Conservation (phyloP, 2,329 filamentous ascomycete genomes). For the Pseudocercospora crystallina region DNA sequence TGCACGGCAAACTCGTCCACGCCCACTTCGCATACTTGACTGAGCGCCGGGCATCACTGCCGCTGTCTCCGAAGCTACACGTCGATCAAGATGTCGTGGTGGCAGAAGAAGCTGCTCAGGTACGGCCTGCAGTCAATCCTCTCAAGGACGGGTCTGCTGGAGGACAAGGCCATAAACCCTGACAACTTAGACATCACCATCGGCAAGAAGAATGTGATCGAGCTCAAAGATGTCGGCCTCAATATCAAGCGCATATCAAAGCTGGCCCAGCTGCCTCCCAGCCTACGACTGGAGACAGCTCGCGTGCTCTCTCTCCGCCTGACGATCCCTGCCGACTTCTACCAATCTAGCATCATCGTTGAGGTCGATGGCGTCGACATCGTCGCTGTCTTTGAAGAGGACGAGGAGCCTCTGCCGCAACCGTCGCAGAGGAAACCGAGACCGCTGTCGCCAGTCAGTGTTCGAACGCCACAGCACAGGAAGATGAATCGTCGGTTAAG, state of each 20-base stretch:
- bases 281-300: constrained; percentile 70
- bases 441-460: constrained; percentile 24
- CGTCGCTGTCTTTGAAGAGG: constrained; percentile 39
- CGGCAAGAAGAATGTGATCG: constrained; percentile 78
- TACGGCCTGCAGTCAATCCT: constrained; percentile 67
- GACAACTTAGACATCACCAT: constrained; percentile 81
- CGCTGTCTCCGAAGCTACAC: background rate
- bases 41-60: background rate
- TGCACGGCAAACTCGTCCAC: constrained; percentile 19
- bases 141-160: constrained; percentile 78
- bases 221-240: constrained; percentile 82
- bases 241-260: constrained; percentile 57
- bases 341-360: constrained; percentile 76
- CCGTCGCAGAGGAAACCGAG: constrained; percentile 38
- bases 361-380: constrained; percentile 81
- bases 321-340: constrained; percentile 84
- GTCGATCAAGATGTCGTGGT: constrained; percentile 42
- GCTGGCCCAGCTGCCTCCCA: constrained; percentile 63
- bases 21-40: background rate
- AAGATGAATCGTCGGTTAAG: constrained; percentile 37
- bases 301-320: constrained; percentile 74
- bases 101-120: constrained; percentile 77
- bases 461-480: constrained; percentile 34
- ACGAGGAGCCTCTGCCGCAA: constrained; percentile 21
- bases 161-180: constrained; percentile 80